phyloP scores from a whole-genome alignment of 176 grass and related monocot species.

The Themeda triandra region DNA sequence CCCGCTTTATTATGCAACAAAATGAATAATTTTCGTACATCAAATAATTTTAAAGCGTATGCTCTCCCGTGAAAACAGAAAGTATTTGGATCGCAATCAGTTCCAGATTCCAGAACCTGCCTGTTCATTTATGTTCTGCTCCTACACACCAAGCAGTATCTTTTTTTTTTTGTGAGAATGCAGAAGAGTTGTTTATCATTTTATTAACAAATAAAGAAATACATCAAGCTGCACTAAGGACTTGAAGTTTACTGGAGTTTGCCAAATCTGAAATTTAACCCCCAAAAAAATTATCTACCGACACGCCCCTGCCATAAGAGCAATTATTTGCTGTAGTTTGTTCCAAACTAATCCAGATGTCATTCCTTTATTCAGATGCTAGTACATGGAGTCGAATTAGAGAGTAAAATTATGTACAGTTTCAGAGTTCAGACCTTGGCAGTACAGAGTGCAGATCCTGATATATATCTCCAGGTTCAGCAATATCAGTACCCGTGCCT shows the following conservation, averaged over 20 bases:
- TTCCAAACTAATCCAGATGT: background rate
- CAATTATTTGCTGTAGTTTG: background rate
- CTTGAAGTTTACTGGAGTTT: conserved; percentile 5
- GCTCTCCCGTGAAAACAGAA: too few relatives aligned
- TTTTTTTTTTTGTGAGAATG: too few relatives aligned
- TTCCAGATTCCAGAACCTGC: too few relatives aligned
- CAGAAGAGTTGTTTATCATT: too few relatives aligned
- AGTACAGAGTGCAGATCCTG: background rate
- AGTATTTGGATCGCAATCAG: too few relatives aligned
- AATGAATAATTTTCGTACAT: too few relatives aligned
- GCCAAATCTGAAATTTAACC: background rate
- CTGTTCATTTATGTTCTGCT: too few relatives aligned
- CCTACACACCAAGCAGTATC: too few relatives aligned
- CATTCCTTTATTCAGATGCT: conserved; percentile 17
- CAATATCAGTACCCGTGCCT: background rate
- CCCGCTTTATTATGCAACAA: too few relatives aligned
- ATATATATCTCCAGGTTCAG: background rate
- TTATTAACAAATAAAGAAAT: too few relatives aligned
- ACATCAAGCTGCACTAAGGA: background rate
- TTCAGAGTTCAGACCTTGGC: background rate
- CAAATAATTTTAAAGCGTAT: too few relatives aligned
- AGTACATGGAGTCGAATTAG: conserved; percentile 6
- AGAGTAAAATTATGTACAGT: conserved; percentile 2
- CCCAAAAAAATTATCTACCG: too few relatives aligned
- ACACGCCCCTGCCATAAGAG: background rate